Evolutionary conservation across 1,284 basidiomycete genomes (phyloP).

Genomic region (Fomitopsis palustris): DNA sequence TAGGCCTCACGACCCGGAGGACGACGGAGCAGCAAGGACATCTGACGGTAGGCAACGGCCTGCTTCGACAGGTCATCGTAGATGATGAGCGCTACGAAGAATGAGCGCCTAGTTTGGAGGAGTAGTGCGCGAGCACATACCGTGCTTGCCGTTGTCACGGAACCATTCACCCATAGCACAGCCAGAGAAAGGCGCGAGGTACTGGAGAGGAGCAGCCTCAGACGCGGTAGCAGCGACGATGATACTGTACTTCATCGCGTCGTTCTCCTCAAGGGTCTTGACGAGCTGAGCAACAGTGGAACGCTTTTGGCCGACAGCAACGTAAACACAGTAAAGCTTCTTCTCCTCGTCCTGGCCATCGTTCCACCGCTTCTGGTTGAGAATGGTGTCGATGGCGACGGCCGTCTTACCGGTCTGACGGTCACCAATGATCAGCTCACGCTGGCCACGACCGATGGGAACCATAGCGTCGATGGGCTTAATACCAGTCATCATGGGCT

Average conservation of each 20-base stretch:
- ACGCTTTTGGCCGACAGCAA: constrained; percentile 98
- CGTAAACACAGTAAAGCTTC: constrained; percentile 99
- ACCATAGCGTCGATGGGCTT: constrained; percentile 99
- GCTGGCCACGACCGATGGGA: constrained; percentile 99
- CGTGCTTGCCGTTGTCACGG: constrained; percentile 98
- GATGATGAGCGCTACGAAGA: constrained; percentile 82
- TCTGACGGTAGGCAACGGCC: constrained; percentile 99
- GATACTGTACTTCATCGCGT: constrained; percentile 99
- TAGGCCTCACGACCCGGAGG: constrained; percentile 99
- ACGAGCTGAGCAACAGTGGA: constrained; percentile 99
- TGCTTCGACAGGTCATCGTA: constrained; percentile 99
- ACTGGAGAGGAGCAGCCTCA: constrained; percentile 98
- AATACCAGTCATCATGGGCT: constrained; percentile 99
- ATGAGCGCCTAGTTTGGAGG: not conserved
- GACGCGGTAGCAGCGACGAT: constrained; percentile 99
- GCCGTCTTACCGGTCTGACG: constrained; percentile 99
- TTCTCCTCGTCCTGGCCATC: constrained; percentile 93
- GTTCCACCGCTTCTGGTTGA: constrained; percentile 99
- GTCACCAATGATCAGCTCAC: constrained; percentile 99
- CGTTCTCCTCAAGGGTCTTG: constrained; percentile 99
- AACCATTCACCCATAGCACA: constrained; percentile 99
- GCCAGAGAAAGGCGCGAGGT: constrained; percentile 99
- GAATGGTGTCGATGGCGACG: constrained; percentile 98
- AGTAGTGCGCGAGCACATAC: constrained; percentile 36
- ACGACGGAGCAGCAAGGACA: constrained; percentile 99